A percentile compares a stretch with the other conserved stretches of the same genome.
Evolutionary conservation across 208 protist species (phyloP).

Genomic region (Tritrichomonas foetus): DNA sequence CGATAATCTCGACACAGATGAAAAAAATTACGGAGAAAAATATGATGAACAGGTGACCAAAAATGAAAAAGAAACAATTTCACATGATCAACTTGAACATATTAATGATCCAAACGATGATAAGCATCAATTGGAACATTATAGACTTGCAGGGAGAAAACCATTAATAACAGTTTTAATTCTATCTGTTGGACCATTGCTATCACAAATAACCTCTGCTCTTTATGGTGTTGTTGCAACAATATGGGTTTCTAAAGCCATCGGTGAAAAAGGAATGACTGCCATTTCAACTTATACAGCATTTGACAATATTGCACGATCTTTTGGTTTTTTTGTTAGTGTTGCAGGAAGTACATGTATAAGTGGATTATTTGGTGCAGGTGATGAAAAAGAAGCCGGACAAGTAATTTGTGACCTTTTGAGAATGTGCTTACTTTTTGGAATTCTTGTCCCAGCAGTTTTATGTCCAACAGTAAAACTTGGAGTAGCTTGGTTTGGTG

Average conservation of each 20-base stretch:
- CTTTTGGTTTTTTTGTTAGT: background rate
- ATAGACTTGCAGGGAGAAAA: background rate
- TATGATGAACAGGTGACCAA: background rate
- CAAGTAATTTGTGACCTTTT: background rate
- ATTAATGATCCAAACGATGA: background rate
- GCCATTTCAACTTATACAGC: conserved; percentile 1
- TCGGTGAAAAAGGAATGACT: background rate
- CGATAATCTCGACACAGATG: background rate
- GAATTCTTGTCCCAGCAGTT: background rate
- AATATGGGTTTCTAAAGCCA: background rate
- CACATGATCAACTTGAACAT: background rate
- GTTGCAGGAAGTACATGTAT: background rate
- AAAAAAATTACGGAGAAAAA: background rate
- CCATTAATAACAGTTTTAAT: background rate
- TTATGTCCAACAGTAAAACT: background rate
- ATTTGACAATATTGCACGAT: background rate
- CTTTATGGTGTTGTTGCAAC: background rate
- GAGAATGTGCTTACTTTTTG: background rate
- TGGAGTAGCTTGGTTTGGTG: background rate
- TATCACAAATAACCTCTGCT: background rate
- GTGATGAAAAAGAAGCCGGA: background rate
- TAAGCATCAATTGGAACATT: background rate
- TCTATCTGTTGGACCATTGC: background rate
- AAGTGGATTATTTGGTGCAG: background rate
- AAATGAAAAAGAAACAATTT: background rate